Evolutionary conservation across 2,329 filamentous ascomycete species (phyloP), one percentile per base, ranked within the genome.

Genomic region (Claviceps maximensis): DNA sequence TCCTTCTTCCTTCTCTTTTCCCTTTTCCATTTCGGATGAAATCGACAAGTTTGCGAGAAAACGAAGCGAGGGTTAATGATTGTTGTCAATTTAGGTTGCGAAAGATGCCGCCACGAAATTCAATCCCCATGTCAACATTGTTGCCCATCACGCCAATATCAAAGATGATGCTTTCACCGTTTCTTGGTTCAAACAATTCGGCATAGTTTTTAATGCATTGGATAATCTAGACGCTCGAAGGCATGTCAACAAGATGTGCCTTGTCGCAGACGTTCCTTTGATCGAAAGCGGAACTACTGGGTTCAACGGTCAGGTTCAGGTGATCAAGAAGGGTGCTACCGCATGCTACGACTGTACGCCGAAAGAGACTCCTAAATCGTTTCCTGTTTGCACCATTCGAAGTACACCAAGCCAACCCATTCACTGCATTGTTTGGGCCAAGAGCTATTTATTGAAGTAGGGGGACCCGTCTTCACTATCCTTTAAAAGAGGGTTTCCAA

Each of bases 381-480:
- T 94, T 63, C 90, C 93, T 1, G 90, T 97, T 44, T 98, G 93
- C 72, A 98, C 93, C 1, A 97, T 98, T 61, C 82, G 93, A 66
- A 96, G 89, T 67, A 98, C 90, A 0, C 93, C 93, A 0, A 95
- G 87, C 58, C 91, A 97, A 62, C 88, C 91, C 0, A 97, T 98
- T 45, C 93, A 98, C 70, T 97, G 93, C 71, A 98, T 98, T 56
- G 91, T 98, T 2, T 98, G 93, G 93, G 91, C 81, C 21, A 98
- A 97, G 71, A 95, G 89, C 66, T 98, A 97, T 67, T 77, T 98
- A 9, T 79, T 98, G 56, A 93, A 89, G 69, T 72, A 61, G 25
- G 76, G 73, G 33, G 3, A 2, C 17, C 40, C 17, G 15, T 27
- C n/a, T 19, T 9, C 10, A 19, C 17, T 25, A 4, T 62, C 56